Conservation (phyloP, 2,329 filamentous ascomycete genomes). For the Helicocarpus griseus region DNA sequence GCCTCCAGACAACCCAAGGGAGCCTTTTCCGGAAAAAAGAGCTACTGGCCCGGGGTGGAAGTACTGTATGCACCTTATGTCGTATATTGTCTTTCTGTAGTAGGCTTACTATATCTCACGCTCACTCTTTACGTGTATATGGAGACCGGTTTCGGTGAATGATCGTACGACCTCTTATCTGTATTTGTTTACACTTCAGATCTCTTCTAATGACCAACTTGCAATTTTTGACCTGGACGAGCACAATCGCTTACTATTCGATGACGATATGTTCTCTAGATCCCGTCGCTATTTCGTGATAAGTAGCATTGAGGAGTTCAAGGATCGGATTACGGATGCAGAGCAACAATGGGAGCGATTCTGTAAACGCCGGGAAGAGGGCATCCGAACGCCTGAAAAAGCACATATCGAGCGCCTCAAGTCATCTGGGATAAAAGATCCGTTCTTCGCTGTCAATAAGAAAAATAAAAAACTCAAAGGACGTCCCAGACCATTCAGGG, state of each 20-base stretch:
- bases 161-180: too few species aligned
- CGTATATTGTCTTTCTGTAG: too few species aligned
- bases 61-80: neutral
- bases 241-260: neutral
- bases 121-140: neutral
- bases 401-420: neutral
- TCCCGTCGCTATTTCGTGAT: neutral
- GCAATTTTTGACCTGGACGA: neutral
- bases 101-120: neutral
- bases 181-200: neutral
- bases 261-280: neutral
- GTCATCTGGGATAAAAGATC: neutral
- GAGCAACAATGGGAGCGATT: neutral
- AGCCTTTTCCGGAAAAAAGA: neutral
- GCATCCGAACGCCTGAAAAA: too few species aligned
- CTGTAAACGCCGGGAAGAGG: neutral
- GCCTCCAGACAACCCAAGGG: neutral
- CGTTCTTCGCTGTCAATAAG: neutral
- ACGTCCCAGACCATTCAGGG: neutral
- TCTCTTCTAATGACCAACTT: neutral
- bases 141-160: neutral
- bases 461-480: neutral
- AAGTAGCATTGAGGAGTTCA: neutral
- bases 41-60: neutral
- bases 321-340: neutral